A percentile compares a stretch with the other conserved stretches of the same genome.
These are phyloP conservation scores for Ensete glaucum DNA, from an alignment of 176 grass and related monocot genomes.

Conservation along the genomic window DNA sequence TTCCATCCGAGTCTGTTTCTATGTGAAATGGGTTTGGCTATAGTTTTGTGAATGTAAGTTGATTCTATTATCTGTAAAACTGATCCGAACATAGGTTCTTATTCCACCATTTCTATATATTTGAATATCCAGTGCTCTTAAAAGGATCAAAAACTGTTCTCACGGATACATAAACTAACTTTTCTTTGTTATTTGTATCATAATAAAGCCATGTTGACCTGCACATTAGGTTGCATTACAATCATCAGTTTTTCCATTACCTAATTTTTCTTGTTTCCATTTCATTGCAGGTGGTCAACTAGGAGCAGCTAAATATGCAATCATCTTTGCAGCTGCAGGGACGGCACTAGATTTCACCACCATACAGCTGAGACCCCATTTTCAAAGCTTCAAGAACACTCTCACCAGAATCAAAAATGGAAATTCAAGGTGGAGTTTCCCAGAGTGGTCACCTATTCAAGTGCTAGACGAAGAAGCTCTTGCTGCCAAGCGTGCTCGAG, in stretches of 20 bases:
- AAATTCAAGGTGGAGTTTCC: constrained; percentile 45
- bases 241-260: not conserved
- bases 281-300: constrained; percentile 57
- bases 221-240: not conserved
- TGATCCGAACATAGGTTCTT: too few species aligned
- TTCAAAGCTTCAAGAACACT: constrained; percentile 25
- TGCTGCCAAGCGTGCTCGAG: constrained; percentile 44
- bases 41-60: too few species aligned
- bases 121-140: too few species aligned
- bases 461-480: constrained; percentile 78
- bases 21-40: too few species aligned
- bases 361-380: constrained; percentile 41
- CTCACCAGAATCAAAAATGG: constrained; percentile 26
- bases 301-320: constrained; percentile 55
- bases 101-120: too few species aligned
- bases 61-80: too few species aligned
- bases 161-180: too few species aligned
- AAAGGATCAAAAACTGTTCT: too few species aligned
- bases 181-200: too few species aligned
- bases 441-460: constrained; percentile 78
- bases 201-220: too few species aligned
- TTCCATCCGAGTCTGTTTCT: too few species aligned
- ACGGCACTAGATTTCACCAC: constrained; percentile 46
- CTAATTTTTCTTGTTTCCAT: not conserved
- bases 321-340: constrained; percentile 54